Evolutionary conservation across 1,284 basidiomycete genomes (phyloP), one percentile per base, ranked within the genome.

Genomic region (Cryptococcus deneoformans): DNA sequence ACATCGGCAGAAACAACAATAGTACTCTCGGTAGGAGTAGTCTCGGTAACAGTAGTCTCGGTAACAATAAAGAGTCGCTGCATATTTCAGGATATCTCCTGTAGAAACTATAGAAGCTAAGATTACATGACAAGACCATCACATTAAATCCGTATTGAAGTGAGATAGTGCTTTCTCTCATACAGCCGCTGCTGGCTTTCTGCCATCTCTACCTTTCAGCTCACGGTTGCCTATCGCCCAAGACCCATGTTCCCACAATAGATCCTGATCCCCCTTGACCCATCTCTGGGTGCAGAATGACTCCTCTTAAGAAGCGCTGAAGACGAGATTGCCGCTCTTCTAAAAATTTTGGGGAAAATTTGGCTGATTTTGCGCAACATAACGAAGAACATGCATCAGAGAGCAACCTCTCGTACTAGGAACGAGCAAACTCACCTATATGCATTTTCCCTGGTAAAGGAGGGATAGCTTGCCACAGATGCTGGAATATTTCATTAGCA

Each of bases 231-330:
- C 58, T 50, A 24, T 53, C 51, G 4, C 60, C 65, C 5, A 68
- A 57, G 7, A 76, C 65, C 74, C 74, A 76, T 3, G 53, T 46
- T 0, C 64, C 68, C 3, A 75, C 54, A 20, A 73, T 64, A 2
- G 63, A 64, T 9, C 53, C 59, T 10, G 61, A 51, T 8, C 72
- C 73, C 11, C 69, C 71, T 36, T 59, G 52, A 2, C 74, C 74
- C 72, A 75, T 76, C 50, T 71, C 71, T 0, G 74, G 74, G 56
- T 76, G 74, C 2, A 76, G 65, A 53, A 72, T 63, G 48, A 76
- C 74, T 0, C 65, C 67, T 10, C 65, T 61, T 8, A 76, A 60
- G 56, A 76, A 76, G 12, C 71, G 61, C 60, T 75, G 72, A 14
- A 76, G 54, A 2, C 70, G 62, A 1, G 70, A 66, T 51, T 69